Conservation (phyloP, 108 stramenopile species). For the Pseudonitzschia delicatissima region DNA sequence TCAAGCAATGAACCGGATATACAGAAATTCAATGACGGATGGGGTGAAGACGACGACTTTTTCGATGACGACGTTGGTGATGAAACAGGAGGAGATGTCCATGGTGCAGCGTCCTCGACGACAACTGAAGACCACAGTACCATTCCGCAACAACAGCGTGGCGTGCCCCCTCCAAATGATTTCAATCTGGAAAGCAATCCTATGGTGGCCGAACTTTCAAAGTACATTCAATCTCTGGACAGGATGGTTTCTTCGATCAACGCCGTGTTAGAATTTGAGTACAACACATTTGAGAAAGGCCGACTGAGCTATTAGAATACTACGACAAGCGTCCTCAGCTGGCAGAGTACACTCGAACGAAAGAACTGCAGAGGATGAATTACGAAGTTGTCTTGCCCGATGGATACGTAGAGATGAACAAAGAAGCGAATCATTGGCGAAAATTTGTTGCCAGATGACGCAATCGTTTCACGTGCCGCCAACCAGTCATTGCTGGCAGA, state of each 20-base stretch:
- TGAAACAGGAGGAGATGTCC: background rate
- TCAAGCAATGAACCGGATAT: no score
- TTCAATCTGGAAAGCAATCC: background rate
- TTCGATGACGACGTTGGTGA: no score
- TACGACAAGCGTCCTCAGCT: conserved; percentile 61
- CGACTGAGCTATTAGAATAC: conserved; percentile 65
- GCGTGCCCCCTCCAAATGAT: background rate
- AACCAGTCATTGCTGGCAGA: conserved; percentile 85
- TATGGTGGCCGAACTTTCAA: conserved; percentile 12
- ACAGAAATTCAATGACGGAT: background rate
- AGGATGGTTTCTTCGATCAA: conserved; percentile 44
- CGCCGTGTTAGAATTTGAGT: conserved; percentile 63
- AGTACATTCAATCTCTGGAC: conserved; percentile 21
- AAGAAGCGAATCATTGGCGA: conserved; percentile 36
- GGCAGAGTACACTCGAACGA: conserved; percentile 71
- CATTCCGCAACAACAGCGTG: background rate
- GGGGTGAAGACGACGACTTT: no score
- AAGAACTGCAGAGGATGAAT: conserved; percentile 79
- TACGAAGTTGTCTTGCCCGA: conserved; percentile 59
- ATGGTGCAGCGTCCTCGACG: background rate
- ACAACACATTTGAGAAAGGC: conserved; percentile 73
- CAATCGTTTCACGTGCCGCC: conserved; percentile 52
- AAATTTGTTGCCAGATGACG: conserved; percentile 28
- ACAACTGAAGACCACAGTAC: background rate
- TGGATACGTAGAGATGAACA: conserved; percentile 39